phyloP scores from a whole-genome alignment of 495 filamentous ascomycete genomes.

The Acidomyces sp. region DNA sequence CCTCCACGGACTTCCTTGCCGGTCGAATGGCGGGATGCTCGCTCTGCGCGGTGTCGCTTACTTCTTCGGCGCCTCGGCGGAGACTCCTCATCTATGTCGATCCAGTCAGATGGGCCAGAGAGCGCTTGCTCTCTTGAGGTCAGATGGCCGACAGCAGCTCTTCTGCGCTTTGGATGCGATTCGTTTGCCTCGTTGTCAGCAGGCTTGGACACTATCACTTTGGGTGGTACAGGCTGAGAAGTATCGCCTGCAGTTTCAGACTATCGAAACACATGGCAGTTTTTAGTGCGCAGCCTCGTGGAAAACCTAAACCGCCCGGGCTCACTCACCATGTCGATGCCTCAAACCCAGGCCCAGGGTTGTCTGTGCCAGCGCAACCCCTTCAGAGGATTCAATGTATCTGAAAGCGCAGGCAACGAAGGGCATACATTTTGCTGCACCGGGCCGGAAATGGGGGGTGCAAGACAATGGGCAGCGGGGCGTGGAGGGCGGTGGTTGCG shows the following conservation, averaged over 20 bases:
- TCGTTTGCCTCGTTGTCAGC: constrained; percentile 11
- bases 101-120: constrained; percentile 14
- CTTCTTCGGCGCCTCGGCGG: constrained; percentile 5
- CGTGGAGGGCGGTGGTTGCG: constrained; percentile 6
- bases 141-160: too few species aligned
- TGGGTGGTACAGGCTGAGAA: constrained; percentile 9
- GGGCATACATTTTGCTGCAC: constrained; percentile 15
- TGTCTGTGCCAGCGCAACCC: neutral
- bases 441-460: constrained; percentile 2
- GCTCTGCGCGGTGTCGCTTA: neutral
- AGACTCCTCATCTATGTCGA: constrained; percentile 19
- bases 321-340: constrained; percentile 11
- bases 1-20: neutral
- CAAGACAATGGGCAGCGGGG: neutral
- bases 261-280: constrained; percentile 6
- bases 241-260: constrained; percentile 7
- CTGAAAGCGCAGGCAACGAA: constrained; percentile 7
- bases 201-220: constrained; percentile 11
- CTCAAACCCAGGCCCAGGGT: neutral
- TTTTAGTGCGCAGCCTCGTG: constrained; percentile 5
- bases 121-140: constrained; percentile 2
- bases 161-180: too few species aligned
- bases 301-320: too few species aligned
- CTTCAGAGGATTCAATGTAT: constrained; percentile 4
- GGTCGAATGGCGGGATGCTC: neutral